phyloP scores from a whole-genome alignment of 164 flowering plant genomes.

The Akebia trifoliata region DNA sequence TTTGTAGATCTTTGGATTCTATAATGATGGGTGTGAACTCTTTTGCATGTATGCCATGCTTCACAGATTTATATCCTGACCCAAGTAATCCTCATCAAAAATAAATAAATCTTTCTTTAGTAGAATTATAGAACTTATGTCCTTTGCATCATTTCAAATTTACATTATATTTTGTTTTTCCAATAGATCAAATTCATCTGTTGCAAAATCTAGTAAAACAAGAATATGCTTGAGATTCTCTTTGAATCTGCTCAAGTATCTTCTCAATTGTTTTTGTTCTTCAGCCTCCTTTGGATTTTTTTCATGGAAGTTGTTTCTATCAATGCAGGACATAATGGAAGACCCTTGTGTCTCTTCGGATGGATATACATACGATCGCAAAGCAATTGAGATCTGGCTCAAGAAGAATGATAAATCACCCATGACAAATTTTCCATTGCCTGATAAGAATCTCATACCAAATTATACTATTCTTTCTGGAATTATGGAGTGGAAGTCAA shows the following conservation, averaged over 20 bases:
- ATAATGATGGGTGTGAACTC: too few relatives aligned
- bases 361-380: constrained; percentile 81
- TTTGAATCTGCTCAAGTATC: too few relatives aligned
- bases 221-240: too few relatives aligned
- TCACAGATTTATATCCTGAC: too few relatives aligned
- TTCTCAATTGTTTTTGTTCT: too few relatives aligned
- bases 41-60: too few relatives aligned
- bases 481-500: constrained; percentile 70
- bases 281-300: not conserved
- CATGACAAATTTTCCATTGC: constrained; percentile 52
- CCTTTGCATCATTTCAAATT: not conserved
- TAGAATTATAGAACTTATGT: too few relatives aligned
- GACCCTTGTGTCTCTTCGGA: constrained; percentile 88
- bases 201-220: too few relatives aligned
- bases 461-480: constrained; percentile 68
- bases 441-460: constrained; percentile 53
- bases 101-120: too few relatives aligned
- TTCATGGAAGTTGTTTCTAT: not conserved
- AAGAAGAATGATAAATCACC: constrained; percentile 59
- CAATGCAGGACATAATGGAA: constrained; percentile 65
- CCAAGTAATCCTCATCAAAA: too few relatives aligned
- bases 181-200: not conserved
- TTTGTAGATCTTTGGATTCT: too few relatives aligned
- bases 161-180: not conserved
- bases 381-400: constrained; percentile 69